Base-by-base conservation (phyloP, 768 basidiomycete species). In the Galerina marginata region DNA sequence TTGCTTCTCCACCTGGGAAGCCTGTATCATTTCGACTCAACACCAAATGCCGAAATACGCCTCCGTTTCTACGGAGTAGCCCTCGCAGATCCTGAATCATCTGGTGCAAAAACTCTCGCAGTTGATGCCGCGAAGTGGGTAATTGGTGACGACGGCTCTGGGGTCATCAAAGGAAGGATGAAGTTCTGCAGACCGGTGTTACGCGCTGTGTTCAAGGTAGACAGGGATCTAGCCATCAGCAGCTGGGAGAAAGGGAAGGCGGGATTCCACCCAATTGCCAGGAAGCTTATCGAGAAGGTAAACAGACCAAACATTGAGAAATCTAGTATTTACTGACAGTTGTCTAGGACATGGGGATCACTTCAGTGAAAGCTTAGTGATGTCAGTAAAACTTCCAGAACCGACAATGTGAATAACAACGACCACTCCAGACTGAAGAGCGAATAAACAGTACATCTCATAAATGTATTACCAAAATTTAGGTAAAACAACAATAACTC, bases 121-220 rank as follows among this genome's bases (percentile, higher is more conserved):
- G 58, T 60, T 0, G 76, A 82, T 20, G 91, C 88, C 0, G 83
- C 79, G 0, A 77, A 82, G 26, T 93, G 92, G 91, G 83, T 92
- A 20, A 82, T 86, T 12, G 91, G 88, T 2, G 75, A 77, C 43
- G 87, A 87, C 64, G 86, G 79, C 25, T 81, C 80, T 25, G 86
- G 83, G 0, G 74, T 84, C 26, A 76, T 93, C 57, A 89, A 91
- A 67, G 92, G 92, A 10, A 80, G 92, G 37, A 93, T 93, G 91
- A 93, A 93, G 70, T 92, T 92, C 76, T 93, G 92, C 72, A 74
- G 92, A 48, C 88, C 90, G 0, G 74, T 85, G 5, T 86, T 93
- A 68, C 74, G 84, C 38, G 83, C 77, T 0, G 81, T 86, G 16
- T 73, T 69, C 33, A 79, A 80, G 59, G 87, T 87, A 20, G 77